These are phyloP conservation scores for Rhododendron ferrugineum DNA, from an alignment of 148 eudicot species.

Conservation along the genomic window DNA sequence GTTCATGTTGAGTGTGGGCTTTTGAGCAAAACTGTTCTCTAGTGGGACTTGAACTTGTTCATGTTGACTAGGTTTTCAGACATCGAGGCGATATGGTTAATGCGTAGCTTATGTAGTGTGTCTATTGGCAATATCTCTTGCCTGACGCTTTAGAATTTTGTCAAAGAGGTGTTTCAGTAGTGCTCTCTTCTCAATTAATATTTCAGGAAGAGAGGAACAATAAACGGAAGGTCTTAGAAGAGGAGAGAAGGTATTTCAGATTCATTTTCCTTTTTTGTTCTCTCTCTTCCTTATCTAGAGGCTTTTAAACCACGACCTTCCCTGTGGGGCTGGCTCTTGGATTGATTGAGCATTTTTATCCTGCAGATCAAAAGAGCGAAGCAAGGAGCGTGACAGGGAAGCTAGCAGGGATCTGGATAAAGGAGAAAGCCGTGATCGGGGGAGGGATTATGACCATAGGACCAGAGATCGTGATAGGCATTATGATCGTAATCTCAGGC, in stretches of 20 bases:
- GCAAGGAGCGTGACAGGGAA: conserved; percentile 57
- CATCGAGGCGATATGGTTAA: background rate
- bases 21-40: background rate
- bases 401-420: conserved; percentile 63
- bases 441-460: conserved; percentile 59
- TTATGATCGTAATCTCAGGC: conserved; percentile 50
- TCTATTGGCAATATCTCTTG: background rate
- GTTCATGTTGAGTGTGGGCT: background rate
- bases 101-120: background rate
- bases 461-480: conserved; percentile 71
- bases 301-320: too few species aligned
- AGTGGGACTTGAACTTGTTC: background rate
- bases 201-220: conserved; percentile 77
- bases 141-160: background rate
- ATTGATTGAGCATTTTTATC: background rate
- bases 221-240: conserved; percentile 64
- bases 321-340: background rate
- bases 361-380: conserved; percentile 76
- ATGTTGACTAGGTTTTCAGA: background rate
- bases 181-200: conserved; percentile 16
- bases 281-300: background rate
- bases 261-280: background rate
- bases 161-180: background rate
- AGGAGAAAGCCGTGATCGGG: conserved; percentile 53
- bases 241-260: conserved; percentile 58